Evolutionary conservation across 1,284 basidiomycete genomes (phyloP).

Genomic region (Hortiboletus rubellus): DNA sequence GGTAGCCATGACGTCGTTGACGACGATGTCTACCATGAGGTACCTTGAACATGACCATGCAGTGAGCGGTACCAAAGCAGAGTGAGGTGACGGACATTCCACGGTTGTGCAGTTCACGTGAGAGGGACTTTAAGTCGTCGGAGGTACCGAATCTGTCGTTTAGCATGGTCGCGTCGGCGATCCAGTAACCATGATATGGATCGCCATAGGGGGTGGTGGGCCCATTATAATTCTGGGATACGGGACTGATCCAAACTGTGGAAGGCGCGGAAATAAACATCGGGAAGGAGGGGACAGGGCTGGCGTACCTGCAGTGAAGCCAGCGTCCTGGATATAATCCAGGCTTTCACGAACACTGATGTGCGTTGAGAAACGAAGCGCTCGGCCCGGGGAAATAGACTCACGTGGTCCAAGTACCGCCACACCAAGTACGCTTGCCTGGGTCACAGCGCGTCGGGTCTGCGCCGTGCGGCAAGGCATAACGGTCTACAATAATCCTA

Average conservation of each 20-base stretch:
- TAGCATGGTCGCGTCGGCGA: constrained; percentile 56
- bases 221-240: constrained; percentile 63
- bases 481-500: constrained; percentile 68
- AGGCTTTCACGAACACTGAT: constrained; percentile 61
- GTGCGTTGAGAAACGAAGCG: background rate
- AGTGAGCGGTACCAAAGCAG: constrained; percentile 27
- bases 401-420: constrained; percentile 59
- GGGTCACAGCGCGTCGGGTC: constrained; percentile 45
- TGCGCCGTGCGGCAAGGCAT: constrained; percentile 44
- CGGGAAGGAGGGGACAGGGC: background rate
- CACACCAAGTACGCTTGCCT: constrained; percentile 67
- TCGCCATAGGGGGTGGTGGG: constrained; percentile 59
- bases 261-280: background rate
- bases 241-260: constrained; percentile 60
- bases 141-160: constrained; percentile 66
- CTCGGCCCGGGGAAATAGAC: background rate
- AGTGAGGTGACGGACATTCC: constrained; percentile 51
- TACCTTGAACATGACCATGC: constrained; percentile 27
- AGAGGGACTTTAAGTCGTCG: constrained; percentile 61
- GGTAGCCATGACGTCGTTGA: constrained; percentile 70
- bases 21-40: constrained; percentile 75
- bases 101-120: constrained; percentile 58
- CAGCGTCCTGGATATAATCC: constrained; percentile 73
- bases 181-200: constrained; percentile 67
- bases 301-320: constrained; percentile 56